Base-by-base conservation (phyloP, 2,329 filamentous ascomycete species). In the Colletotrichum trifolii region DNA sequence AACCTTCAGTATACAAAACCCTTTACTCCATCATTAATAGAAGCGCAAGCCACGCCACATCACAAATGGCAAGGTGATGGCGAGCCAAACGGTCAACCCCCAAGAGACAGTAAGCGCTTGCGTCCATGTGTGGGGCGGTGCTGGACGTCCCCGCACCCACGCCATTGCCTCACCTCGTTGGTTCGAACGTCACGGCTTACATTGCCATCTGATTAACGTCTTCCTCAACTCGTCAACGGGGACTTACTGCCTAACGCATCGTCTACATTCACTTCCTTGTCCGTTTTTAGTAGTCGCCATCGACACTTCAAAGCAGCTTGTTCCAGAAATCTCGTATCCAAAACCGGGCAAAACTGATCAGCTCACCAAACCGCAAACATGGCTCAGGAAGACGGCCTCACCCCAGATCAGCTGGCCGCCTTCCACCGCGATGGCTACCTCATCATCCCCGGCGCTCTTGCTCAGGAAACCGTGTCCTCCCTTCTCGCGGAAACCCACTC, bases 391-490 rank as follows among this genome's bases (percentile, higher is more conserved):
- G 72, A 70, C 33, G 91, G 90, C 61, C 91, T 97, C 63, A 91
- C 90, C 13, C 77, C 88, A 47, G 83, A 86, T 38, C 94, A 97
- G 74, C 80, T 96, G 50, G 76, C 85, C 53, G 82, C 85, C 73
- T 98, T 96, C 83, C 77, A 91, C 71, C 82, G 87, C 54, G 92
- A 98, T 81, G 96, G 96, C 79, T 98, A 96, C 80, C 90, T 98
- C 66, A 86, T 98, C 72, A 86, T 99, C 71, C 92, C 92, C 2
- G 79, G 91, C 73, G 94, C 92, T 60, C 87, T 98, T 45, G 83
- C 84, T 9, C 83, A 84, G 0, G 75, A 83, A 1, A 92, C 91
- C 15, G 87, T 95, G 53, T 76, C 84, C 12, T 80, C 85, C 33
- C 87, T 97, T 4, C 86, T 97, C 15, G 76, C 79, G 66, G 93